Conservation (phyloP, 768 basidiomycete genomes). For the Lactifluus echinatus region DNA sequence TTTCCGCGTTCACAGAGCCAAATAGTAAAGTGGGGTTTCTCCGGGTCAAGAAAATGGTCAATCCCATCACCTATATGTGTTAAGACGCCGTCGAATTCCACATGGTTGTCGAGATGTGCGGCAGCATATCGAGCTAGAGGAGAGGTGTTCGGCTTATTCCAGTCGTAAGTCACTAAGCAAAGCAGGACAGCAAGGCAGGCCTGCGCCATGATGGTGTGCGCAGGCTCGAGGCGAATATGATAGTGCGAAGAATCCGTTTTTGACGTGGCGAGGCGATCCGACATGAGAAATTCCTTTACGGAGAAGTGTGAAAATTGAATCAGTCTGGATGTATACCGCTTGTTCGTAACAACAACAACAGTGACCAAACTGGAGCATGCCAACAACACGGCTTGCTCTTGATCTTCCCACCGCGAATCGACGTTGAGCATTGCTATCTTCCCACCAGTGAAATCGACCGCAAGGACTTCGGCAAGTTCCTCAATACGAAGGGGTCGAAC, state of each 20-base stretch:
- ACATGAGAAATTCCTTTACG: neutral
- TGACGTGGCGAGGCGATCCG: neutral
- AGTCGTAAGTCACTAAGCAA: neutral
- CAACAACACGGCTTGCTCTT: neutral
- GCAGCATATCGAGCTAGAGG: neutral
- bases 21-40: neutral
- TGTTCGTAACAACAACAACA: no score
- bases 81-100: neutral
- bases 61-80: neutral
- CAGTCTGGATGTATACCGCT: neutral
- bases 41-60: neutral
- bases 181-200: neutral
- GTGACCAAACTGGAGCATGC: neutral
- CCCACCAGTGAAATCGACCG: neutral
- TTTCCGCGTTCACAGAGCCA: neutral
- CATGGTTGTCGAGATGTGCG: neutral
- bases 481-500: neutral
- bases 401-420: neutral
- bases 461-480: neutral
- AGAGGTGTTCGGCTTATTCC: neutral
- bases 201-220: neutral
- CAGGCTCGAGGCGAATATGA: neutral
- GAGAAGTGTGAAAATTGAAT: constrained; percentile 4
- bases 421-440: neutral
- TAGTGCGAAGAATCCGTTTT: neutral